phyloP scores from a whole-genome alignment of 2,329 filamentous ascomycete genomes.

The Neurospora sp. region DNA sequence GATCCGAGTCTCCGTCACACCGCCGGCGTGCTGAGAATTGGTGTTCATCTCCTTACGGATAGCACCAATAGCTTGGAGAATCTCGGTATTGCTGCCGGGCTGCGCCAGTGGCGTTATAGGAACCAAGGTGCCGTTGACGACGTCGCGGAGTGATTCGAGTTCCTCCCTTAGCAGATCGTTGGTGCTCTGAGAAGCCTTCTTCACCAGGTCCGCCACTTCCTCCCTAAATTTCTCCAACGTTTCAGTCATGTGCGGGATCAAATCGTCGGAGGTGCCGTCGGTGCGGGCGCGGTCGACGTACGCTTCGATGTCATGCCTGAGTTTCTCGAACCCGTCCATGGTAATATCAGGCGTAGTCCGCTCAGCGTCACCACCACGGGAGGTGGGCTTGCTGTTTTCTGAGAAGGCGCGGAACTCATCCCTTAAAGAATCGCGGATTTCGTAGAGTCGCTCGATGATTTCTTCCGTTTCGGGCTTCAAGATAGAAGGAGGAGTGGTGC shows the following conservation, averaged over 20 bases:
- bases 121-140: constrained; percentile 61
- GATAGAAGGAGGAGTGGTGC: neutral
- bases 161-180: constrained; percentile 70
- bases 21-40: constrained; percentile 46
- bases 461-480: constrained; percentile 33
- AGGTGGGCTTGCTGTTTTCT: constrained; percentile 64
- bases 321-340: constrained; percentile 74
- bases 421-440: constrained; percentile 53
- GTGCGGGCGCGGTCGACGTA: constrained; percentile 63
- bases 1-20: constrained; percentile 57
- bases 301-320: constrained; percentile 69
- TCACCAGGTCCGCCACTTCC: constrained; percentile 56
- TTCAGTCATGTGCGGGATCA: constrained; percentile 57
- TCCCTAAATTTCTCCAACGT: constrained; percentile 59
- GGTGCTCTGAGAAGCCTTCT: constrained; percentile 36
- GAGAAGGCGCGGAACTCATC: constrained; percentile 51
- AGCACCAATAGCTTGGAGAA: constrained; percentile 47
- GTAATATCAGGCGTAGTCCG: constrained; percentile 29
- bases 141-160: constrained; percentile 71
- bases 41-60: neutral
- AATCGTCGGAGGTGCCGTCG: constrained; percentile 62
- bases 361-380: neutral
- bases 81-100: constrained; percentile 34
- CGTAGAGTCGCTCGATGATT: constrained; percentile 47
- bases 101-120: constrained; percentile 34